Conservation (phyloP, 139 green algal genomes). For the Coelastrella sp. region DNA sequence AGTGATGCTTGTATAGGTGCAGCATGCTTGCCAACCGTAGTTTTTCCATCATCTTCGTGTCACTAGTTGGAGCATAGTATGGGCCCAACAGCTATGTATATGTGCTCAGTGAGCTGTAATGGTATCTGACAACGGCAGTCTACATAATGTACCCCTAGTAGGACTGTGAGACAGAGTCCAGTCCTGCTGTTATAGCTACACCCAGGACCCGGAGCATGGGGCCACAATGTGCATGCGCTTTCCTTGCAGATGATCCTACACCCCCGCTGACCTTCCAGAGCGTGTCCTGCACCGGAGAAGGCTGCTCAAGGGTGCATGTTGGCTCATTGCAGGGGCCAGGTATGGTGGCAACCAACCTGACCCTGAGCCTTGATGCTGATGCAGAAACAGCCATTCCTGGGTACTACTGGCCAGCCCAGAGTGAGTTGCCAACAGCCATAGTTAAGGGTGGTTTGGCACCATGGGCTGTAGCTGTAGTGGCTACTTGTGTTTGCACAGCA, state of each 20-base stretch:
- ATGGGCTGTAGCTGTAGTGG: slow-evolving; percentile 13
- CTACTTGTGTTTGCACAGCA: background rate
- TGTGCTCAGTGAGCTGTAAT: no score
- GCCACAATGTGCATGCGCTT: no score
- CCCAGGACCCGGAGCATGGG: no score
- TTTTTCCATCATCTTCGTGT: no score
- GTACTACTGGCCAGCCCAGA: slow-evolving; percentile 2
- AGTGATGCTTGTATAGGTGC: background rate
- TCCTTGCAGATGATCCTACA: background rate
- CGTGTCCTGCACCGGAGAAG: background rate
- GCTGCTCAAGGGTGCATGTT: background rate
- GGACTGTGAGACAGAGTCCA: no score
- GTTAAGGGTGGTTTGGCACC: background rate
- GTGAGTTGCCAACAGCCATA: background rate
- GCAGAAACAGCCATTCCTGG: slow-evolving; percentile 21
- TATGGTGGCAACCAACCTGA: slow-evolving; percentile 20
- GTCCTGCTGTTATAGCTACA: no score
- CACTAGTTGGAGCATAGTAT: no score
- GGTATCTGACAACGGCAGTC: no score
- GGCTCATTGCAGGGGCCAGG: slow-evolving; percentile 18
- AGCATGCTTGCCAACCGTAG: no score
- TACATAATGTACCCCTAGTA: no score
- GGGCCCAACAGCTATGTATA: no score
- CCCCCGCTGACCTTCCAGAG: slow-evolving; percentile 26
- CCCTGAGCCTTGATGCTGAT: background rate